Base-by-base conservation (phyloP, 257 asterid species). In the Paulownia fortunei region DNA sequence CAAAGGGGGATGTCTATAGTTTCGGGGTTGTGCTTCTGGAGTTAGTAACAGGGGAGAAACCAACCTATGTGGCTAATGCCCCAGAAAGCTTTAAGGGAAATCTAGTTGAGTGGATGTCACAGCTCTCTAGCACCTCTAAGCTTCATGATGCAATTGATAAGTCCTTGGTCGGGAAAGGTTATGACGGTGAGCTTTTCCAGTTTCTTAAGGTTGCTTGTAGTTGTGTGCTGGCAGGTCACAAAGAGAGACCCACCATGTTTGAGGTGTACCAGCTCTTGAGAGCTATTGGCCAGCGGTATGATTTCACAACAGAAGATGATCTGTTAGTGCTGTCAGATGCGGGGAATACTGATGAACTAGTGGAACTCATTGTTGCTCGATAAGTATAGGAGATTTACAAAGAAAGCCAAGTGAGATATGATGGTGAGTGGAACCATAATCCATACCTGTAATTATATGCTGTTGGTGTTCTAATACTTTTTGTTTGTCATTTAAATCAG, bases 21-120 rank as follows among this genome's bases (percentile, higher is more conserved):
- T 93, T 91, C 2, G 98, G 97, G 8, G 93, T 93, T 1, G 98
- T 93, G 58, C 96, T 91, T 75, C 86, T 93, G 0, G 98, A 92
- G 90, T 61, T 92, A 23, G 92, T 89, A 8, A 91, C 96, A 0
- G 87, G 96, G 8, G 96, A 88, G 84, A 80, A 15, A 47, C 92
- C 97, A 0, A 88, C 90, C 19, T 44, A 34, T 60, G 88, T 89
- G 41, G 54, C 87, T 51, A 85, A 82, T 76, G 96, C 92, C 26
- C 91, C 90, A 0, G 96, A 91, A 72, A 84, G 76, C 83, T 91
- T 91, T 16, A 91, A 87, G 74, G 92, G 97, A 8, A 92, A 80
- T 80, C 79, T 92, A 42, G 98, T 85, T 19, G 96, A 86, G 60
- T 92, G 98, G 97, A 77, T 92, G 27, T 41, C 90, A 3, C 55